Conservation (phyloP, 2,329 filamentous ascomycete genomes). For the Coniochaeta sp. region DNA sequence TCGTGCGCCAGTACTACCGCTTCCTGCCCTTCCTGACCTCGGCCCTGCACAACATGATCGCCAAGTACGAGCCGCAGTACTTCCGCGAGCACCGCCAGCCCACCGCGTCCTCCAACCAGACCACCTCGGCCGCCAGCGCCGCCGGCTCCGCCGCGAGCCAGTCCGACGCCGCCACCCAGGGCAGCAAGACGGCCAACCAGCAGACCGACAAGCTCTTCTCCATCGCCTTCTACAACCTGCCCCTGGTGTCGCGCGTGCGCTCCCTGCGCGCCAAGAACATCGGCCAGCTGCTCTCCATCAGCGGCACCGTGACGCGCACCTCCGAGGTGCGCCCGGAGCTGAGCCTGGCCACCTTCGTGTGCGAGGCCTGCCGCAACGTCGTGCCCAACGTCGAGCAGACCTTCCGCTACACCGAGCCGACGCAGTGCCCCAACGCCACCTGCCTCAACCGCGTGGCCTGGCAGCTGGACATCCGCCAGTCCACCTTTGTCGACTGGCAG, state of each 20-base stretch:
- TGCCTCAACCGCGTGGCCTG: constrained; percentile 90
- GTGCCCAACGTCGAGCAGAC: constrained; percentile 93
- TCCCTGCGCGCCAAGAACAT: constrained; percentile 84
- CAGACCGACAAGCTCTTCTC: constrained; percentile 96
- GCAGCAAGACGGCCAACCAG: constrained; percentile 77
- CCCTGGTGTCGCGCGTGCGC: constrained; percentile 77
- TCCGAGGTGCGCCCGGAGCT: constrained; percentile 95
- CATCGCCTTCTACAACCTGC: constrained; percentile 87
- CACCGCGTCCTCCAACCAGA: constrained; percentile 63
- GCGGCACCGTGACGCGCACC: constrained; percentile 91
- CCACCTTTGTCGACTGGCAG: constrained; percentile 98
- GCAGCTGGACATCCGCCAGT: constrained; percentile 93
- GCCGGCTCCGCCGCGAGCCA: constrained; percentile 55
- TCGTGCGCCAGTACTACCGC: constrained; percentile 88
- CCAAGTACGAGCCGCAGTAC: constrained; percentile 90
- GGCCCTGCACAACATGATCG: constrained; percentile 85
- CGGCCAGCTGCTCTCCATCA: constrained; percentile 89
- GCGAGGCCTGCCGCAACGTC: constrained; percentile 77
- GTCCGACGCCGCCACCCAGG: constrained; percentile 47
- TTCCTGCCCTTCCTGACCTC: constrained; percentile 87
- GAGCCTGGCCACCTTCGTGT: constrained; percentile 85
- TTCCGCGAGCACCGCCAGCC: constrained; percentile 88
- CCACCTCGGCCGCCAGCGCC: constrained; percentile 60
- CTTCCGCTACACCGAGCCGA: constrained; percentile 94
- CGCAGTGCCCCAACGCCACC: constrained; percentile 81